Conservation (phyloP, 345 rosid species). For the Populus euphratica region DNA sequence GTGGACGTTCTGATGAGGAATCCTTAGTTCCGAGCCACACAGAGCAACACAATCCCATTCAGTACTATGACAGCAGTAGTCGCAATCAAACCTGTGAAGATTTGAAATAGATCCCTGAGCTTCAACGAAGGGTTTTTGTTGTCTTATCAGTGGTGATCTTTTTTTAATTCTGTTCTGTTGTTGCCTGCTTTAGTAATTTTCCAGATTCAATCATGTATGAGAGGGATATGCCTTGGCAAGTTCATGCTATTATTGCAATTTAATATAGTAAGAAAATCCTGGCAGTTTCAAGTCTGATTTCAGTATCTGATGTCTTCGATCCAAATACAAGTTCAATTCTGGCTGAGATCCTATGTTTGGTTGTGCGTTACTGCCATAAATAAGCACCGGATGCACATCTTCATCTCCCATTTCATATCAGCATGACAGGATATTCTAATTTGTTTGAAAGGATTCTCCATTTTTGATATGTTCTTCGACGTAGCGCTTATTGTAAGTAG, state of each 20-base stretch:
- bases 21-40: background rate
- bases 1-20: slow-evolving; percentile 19
- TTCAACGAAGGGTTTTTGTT: slow-evolving; percentile 34
- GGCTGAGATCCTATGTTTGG: background rate
- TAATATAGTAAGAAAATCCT: background rate
- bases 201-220: background rate
- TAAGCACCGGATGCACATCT: background rate
- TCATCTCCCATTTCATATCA: background rate
- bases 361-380: background rate
- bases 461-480: too few species aligned
- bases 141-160: background rate
- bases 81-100: slow-evolving; percentile 16
- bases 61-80: slow-evolving; percentile 13
- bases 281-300: background rate
- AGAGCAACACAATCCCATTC: background rate
- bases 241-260: background rate
- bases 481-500: too few species aligned
- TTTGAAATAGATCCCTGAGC: slow-evolving; percentile 20
- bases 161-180: background rate
- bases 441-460: too few species aligned
- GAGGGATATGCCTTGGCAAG: background rate
- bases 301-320: background rate
- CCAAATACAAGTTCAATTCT: background rate
- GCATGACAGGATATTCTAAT: background rate
- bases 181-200: background rate